A percentile compares a stretch with the other conserved stretches of the same genome.
These are phyloP conservation scores for Dendrostoma leiphaemia DNA, from an alignment of 2,329 filamentous ascomycete genomes.

Conservation along the genomic window DNA sequence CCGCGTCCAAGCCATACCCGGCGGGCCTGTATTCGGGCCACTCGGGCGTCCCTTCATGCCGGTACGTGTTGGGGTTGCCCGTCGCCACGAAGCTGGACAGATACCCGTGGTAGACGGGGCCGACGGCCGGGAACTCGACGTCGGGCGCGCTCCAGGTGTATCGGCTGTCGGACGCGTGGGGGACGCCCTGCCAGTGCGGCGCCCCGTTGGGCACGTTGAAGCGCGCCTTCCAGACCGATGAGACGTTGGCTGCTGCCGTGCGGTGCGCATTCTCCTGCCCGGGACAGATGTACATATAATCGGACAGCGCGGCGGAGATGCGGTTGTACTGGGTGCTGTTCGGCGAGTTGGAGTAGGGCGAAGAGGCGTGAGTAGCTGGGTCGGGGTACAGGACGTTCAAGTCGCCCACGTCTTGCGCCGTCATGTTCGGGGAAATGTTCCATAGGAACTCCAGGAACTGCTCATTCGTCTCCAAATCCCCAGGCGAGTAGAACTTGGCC, in stretches of 20 bases:
- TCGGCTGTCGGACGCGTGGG: conserved; percentile 33
- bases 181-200: conserved; percentile 35
- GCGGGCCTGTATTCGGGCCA: conserved; percentile 27
- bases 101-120: conserved; percentile 35
- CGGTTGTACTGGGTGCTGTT: conserved; percentile 44
- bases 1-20: conserved; percentile 24
- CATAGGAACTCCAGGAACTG: conserved; percentile 35
- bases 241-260: conserved; percentile 30
- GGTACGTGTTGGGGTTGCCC: conserved; percentile 32
- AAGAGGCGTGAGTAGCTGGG: conserved; percentile 29
- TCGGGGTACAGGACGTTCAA: conserved; percentile 34
- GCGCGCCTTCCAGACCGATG: conserved; percentile 34
- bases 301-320: conserved; percentile 40
- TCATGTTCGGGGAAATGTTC: conserved; percentile 32
- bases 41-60: conserved; percentile 20
- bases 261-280: conserved; percentile 43
- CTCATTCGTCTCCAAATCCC: conserved; percentile 32
- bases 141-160: conserved; percentile 36
- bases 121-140: conserved; percentile 34
- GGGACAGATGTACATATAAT: conserved; percentile 43
- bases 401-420: conserved; percentile 26
- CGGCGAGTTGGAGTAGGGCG: conserved; percentile 35
- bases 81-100: conserved; percentile 35
- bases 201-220: conserved; percentile 36
- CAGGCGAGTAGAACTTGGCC: conserved; percentile 32